These are phyloP conservation scores for Wickerhamiella nectarea DNA, from an alignment of 805 yeast genomes.

Conservation along the genomic window DNA sequence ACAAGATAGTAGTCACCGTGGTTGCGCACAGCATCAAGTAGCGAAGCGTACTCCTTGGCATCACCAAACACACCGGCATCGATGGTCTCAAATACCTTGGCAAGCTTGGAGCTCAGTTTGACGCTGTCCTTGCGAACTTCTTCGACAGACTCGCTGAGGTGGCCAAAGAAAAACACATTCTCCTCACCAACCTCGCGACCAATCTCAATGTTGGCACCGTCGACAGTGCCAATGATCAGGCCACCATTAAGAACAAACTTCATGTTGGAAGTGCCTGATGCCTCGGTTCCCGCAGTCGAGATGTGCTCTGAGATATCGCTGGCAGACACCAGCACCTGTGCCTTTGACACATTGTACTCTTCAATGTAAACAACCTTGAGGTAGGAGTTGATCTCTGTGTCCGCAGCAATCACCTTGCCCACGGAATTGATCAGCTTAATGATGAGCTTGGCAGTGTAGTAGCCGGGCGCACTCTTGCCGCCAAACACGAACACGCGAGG, in stretches of 20 bases:
- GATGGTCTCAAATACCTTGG: constrained; percentile 49
- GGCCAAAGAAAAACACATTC: constrained; percentile 83
- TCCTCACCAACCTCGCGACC: constrained; percentile 90
- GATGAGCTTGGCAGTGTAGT: constrained; percentile 84
- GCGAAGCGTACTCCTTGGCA: constrained; percentile 41
- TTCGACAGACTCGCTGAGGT: constrained; percentile 79
- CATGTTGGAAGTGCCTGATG: constrained; percentile 93
- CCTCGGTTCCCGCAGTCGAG: constrained; percentile 95
- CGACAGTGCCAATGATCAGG: constrained; percentile 85
- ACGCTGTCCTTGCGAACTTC: constrained; percentile 58
- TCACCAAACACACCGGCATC: constrained; percentile 63
- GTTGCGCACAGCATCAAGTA: constrained; percentile 52
- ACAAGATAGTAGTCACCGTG: constrained; percentile 84
- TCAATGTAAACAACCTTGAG: constrained; percentile 81
- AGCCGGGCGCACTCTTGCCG: constrained; percentile 97
- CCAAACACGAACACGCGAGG: constrained; percentile 78
- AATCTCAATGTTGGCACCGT: constrained; percentile 92
- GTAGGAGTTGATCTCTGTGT: constrained; percentile 56
- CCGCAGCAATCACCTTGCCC: constrained; percentile 66
- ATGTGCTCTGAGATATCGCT: constrained; percentile 86
- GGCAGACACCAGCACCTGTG: constrained; percentile 81
- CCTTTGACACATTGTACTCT: constrained; percentile 88
- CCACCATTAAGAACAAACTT: constrained; percentile 92
- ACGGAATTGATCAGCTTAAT: constrained; percentile 77
- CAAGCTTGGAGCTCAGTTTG: constrained; percentile 44